phyloP scores from a whole-genome alignment of 202 grass and related monocot species.

The Bolboschoenoplectus hybrid region DNA sequence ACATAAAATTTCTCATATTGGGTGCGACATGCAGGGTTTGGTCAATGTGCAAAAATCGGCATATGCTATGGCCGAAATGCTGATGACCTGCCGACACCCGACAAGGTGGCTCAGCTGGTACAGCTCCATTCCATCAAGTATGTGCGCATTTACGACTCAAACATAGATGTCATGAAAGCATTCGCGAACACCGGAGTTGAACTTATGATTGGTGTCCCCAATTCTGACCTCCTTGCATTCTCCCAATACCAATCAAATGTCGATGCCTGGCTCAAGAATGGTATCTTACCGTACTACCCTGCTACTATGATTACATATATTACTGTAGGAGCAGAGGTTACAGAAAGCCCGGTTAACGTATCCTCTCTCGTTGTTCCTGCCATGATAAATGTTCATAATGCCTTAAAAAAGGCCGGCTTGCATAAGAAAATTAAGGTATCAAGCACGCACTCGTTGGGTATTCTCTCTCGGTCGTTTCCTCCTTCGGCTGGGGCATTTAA shows the following conservation, averaged over 20 bases:
- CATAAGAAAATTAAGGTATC: constrained; percentile 96
- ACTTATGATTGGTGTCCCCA: constrained; percentile 93
- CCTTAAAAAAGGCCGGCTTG: constrained; percentile 77
- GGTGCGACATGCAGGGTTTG: constrained; percentile 47
- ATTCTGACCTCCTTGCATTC: constrained; percentile 92
- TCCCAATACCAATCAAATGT: constrained; percentile 98
- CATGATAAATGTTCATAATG: constrained; percentile 83
- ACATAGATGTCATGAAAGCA: constrained; percentile 87
- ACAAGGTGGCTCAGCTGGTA: constrained; percentile 79
- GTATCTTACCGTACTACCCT: constrained; percentile 90
- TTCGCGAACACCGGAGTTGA: constrained; percentile 92
- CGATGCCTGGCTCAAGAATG: constrained; percentile 96
- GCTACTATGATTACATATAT: constrained; percentile 82
- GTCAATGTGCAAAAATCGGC: constrained; percentile 72
- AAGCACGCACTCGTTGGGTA: constrained; percentile 86
- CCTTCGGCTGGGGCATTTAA: constrained; percentile 88
- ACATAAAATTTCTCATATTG: neutral
- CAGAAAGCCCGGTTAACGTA: constrained; percentile 70
- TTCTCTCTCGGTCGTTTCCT: constrained; percentile 85
- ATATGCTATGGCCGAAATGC: constrained; percentile 93
- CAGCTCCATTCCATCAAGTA: constrained; percentile 82
- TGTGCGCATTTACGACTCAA: constrained; percentile 91
- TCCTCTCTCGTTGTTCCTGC: constrained; percentile 77
- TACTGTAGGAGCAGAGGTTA: constrained; percentile 91
- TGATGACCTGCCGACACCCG: constrained; percentile 82